A percentile compares a stretch with the other conserved stretches of the same genome.
phyloP scores from a whole-genome alignment of 805 yeast species.

The Metschnikowia matae region DNA sequence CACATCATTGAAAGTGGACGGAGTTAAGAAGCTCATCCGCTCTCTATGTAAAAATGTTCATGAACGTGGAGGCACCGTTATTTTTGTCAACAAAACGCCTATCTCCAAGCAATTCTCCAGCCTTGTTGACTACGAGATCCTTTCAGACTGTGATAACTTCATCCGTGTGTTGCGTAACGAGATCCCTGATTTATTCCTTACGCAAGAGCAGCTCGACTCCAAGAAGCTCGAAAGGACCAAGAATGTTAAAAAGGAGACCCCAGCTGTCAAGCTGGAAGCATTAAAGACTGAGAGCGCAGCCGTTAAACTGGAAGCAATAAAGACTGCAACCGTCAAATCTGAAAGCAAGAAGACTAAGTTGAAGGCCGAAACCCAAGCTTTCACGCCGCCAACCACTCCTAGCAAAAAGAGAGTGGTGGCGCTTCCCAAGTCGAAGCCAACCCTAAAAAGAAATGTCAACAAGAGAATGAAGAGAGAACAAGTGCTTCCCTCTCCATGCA shows the following conservation, averaged over 20 bases:
- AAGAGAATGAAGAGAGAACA: conserved; percentile 11
- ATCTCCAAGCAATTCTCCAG: conserved; percentile 64
- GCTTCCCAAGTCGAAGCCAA: conserved; percentile 19
- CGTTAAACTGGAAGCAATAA: conserved; percentile 8
- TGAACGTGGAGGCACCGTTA: conserved; percentile 72
- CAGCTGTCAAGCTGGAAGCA: conserved; percentile 7
- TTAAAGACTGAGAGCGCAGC: conserved; percentile 1
- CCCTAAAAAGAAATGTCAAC: conserved; percentile 12
- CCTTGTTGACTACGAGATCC: conserved; percentile 73
- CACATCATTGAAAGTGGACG: conserved; percentile 86
- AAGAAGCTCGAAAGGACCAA: conserved; percentile 31
- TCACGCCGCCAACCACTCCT: conserved; percentile 36
- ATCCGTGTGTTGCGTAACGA: conserved; percentile 50
- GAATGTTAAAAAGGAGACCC: conserved; percentile 5
- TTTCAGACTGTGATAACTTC: conserved; percentile 81
- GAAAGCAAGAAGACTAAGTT: not conserved
- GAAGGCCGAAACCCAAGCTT: conserved; percentile 6
- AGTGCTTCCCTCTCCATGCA: conserved; percentile 32
- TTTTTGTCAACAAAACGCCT: conserved; percentile 69
- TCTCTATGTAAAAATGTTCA: conserved; percentile 66
- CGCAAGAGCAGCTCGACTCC: conserved; percentile 48
- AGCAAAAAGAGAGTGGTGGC: conserved; percentile 19
- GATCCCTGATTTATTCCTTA: conserved; percentile 59
- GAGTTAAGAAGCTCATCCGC: conserved; percentile 75
- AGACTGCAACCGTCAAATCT: not conserved